Evolutionary conservation across 179 eudicot species (phyloP).

Genomic region (Carnegiea gigantea): DNA sequence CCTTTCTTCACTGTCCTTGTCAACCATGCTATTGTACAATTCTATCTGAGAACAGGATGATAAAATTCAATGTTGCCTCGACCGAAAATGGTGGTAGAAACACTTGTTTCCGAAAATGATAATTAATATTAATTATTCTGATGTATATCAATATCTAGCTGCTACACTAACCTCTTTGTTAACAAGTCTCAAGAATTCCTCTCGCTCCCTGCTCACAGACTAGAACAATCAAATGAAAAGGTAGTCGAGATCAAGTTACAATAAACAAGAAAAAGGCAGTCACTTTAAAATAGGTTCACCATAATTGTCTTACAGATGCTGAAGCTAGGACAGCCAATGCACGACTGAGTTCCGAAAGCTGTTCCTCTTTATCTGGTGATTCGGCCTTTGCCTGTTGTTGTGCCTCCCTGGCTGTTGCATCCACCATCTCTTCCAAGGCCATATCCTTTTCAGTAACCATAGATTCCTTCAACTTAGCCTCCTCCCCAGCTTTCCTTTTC

Average conservation of each 20-base stretch:
- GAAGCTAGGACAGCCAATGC: constrained; percentile 86
- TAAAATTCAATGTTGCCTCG: not conserved
- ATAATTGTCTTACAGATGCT: constrained; percentile 58
- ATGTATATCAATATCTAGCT: not conserved
- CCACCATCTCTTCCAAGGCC: constrained; percentile 56
- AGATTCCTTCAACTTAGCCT: constrained; percentile 56
- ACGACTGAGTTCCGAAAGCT: constrained; percentile 75
- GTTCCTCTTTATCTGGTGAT: constrained; percentile 53
- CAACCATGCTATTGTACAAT: constrained; percentile 75
- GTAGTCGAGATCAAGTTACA: constrained; percentile 6
- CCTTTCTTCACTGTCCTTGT: constrained; percentile 61
- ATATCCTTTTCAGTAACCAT: constrained; percentile 43
- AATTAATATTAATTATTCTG: not conserved
- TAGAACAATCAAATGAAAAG: constrained; percentile 30
- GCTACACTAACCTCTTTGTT: constrained; percentile 65
- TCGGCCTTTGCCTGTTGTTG: constrained; percentile 38
- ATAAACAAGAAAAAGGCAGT: not conserved
- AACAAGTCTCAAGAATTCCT: constrained; percentile 80
- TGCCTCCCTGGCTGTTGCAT: constrained; percentile 50
- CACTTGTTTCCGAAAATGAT: not conserved
- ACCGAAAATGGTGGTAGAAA: constrained; percentile 1
- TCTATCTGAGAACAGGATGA: constrained; percentile 48
- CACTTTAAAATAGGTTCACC: not conserved
- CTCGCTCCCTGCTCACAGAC: constrained; percentile 93
- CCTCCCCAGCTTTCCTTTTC: constrained; percentile 45